Evolutionary conservation across 2,329 filamentous ascomycete species (phyloP).

Genomic region (Sarocladium brachiariae): DNA sequence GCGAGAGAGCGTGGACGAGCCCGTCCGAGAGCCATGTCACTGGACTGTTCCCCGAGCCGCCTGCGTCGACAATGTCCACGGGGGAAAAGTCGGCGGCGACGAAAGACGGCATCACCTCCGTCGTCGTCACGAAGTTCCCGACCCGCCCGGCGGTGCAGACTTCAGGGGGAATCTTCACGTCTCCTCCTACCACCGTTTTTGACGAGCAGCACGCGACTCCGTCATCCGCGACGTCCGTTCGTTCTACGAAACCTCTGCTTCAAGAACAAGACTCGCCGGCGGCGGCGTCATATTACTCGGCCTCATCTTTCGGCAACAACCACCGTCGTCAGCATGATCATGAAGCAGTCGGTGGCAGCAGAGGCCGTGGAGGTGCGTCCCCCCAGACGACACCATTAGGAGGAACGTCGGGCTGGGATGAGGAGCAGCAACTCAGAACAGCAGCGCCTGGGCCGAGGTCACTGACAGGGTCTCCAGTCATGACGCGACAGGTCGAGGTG

Average conservation of each 20-base stretch:
- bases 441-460: not conserved
- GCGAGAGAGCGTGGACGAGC: not conserved
- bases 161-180: not conserved
- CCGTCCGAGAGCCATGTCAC: slow-evolving; percentile 2
- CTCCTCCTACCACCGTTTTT: not conserved
- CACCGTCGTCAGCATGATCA: too few relatives aligned
- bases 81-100: not conserved
- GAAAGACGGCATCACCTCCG: not conserved
- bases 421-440: not conserved
- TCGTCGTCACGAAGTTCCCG: not conserved
- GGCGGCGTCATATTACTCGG: not conserved
- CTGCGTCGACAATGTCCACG: not conserved
- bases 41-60: not conserved
- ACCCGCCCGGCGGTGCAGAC: not conserved
- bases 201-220: slow-evolving; percentile 4
- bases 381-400: too few relatives aligned
- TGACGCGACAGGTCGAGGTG: slow-evolving; percentile 1
- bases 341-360: not conserved
- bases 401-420: not conserved
- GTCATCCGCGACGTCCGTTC: not conserved
- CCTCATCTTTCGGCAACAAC: not conserved
- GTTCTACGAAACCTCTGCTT: slow-evolving; percentile 3
- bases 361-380: too few relatives aligned
- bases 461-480: not conserved
- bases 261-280: not conserved